Percentiles rank a stretch among this genome's conserved stretches.
Conservation (phyloP, 257 asterid species). For the Gentiana dahurica region DNA sequence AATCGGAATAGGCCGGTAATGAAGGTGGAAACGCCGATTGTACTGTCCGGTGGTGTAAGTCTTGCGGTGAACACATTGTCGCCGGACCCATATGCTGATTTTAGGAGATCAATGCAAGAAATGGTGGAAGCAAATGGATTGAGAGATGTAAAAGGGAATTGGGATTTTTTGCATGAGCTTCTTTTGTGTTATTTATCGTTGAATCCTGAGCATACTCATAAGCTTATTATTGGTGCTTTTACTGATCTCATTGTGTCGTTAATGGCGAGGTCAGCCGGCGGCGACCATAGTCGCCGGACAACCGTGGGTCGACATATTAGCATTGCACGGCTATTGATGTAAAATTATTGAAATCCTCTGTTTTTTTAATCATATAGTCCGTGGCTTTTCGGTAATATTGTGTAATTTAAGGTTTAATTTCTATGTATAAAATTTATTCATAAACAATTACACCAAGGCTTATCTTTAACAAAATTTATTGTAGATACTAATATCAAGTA, state of each 20-base stretch:
- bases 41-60: conserved; percentile 25
- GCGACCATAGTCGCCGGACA: conserved; percentile 15
- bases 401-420: too few species aligned
- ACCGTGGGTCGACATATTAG: conserved; percentile 6
- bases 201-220: conserved; percentile 64
- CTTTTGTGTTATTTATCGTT: conserved; percentile 49
- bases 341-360: neutral
- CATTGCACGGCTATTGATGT: conserved; percentile 5
- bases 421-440: too few species aligned
- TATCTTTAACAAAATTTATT: too few species aligned
- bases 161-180: conserved; percentile 66
- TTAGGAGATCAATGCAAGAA: conserved; percentile 64
- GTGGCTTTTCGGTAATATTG: too few species aligned
- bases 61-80: conserved; percentile 54
- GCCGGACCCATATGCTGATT: conserved; percentile 62
- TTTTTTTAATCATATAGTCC: too few species aligned
- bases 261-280: conserved; percentile 14
- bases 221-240: conserved; percentile 53
- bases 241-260: conserved; percentile 57
- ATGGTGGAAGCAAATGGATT: conserved; percentile 54
- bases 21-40: conserved; percentile 5
- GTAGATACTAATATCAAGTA: too few species aligned
- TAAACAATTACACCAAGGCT: too few species aligned
- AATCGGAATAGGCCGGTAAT: conserved; percentile 1
- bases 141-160: conserved; percentile 24